Base-by-base conservation (phyloP, 495 filamentous ascomycete species). In the Viridothelium virens region DNA sequence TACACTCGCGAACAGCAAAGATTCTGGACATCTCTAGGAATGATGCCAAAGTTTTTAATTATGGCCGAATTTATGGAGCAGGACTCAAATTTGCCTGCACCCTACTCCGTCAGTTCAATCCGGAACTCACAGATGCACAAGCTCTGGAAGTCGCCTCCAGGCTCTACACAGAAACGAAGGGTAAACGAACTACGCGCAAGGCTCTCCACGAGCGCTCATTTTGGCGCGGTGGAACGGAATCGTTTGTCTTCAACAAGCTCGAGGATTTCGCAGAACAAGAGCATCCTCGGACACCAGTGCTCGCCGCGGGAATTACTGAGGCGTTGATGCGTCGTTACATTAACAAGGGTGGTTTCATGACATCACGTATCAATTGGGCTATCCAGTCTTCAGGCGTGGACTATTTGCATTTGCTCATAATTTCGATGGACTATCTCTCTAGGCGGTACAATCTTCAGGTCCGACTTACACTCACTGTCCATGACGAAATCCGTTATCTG, bases 221-320 rank as follows among this genome's bases (percentile, higher is more conserved):
- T 76, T 99, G 95, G 95, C 86, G 91, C 59, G 94, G 95, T 18
- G 94, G 94, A 44, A 97, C 94, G 0, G 94, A 99, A 75, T 93
- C 89, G 7, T 92, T 97, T 70, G 93, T 99, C 18, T 99, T 99
- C 84, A 99, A 99, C 77, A 90, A 88, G 70, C 83, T 99, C 0
- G 94, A 99, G 79, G 91, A 97, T 63, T 97, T 99, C 72, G 94
- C 94, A 10, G 90, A 97, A 73, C 92, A 96, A 75, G 92, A 96
- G 70, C 80, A 84, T 31, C 95, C 94, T 9, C 85, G 90, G 25
- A 99, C 94, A 0, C 94, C 94, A 0, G 91, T 96, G 14, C 81
- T 99, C n/a, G 95, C 89, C 12, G 94, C 94, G 16, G 93, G 94
- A 11, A 97, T 99, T 72, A 99, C 94, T 0, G 92, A 97, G 74